A percentile compares a stretch with the other conserved stretches of the same genome.
These are phyloP conservation scores for Clitoria ternatea DNA, from an alignment of 306 rosid genomes.

Conservation along the genomic window DNA sequence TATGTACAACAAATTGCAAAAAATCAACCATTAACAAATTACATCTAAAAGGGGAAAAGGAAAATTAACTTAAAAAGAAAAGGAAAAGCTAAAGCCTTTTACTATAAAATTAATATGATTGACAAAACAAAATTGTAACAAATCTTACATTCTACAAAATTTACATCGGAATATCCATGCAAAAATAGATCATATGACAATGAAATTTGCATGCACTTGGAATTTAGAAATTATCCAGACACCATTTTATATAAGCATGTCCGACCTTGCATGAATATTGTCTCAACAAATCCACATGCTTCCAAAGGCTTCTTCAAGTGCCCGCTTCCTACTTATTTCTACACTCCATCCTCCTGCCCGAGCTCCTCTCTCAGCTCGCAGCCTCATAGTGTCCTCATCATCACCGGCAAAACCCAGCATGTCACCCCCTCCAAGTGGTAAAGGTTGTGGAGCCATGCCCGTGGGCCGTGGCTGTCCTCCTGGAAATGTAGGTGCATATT, in stretches of 20 bases:
- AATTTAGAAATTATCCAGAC: background rate
- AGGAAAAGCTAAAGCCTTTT: background rate
- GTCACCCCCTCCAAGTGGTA: conserved; percentile 68
- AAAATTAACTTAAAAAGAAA: background rate
- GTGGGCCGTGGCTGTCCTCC: conserved; percentile 92
- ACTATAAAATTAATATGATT: background rate
- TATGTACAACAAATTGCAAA: background rate
- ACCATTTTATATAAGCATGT: background rate
- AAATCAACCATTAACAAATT: background rate
- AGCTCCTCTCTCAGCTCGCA: conserved; percentile 66
- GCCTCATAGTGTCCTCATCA: conserved; percentile 58
- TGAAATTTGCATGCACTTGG: background rate
- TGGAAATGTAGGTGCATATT: conserved; percentile 77
- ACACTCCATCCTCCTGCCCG: conserved; percentile 87
- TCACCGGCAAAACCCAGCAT: conserved; percentile 53
- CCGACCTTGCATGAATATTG: background rate
- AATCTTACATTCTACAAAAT: conserved; percentile 21
- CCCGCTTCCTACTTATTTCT: conserved; percentile 71
- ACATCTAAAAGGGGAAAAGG: background rate
- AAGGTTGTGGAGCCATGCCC: conserved; percentile 71
- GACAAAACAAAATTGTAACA: background rate
- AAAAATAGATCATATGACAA: background rate
- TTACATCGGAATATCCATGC: conserved; percentile 12
- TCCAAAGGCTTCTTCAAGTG: conserved; percentile 87
- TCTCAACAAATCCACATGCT: conserved; percentile 71